These are phyloP conservation scores for Neopestalotiopsis rosae DNA, from an alignment of 2,329 filamentous ascomycete genomes.

Conservation along the genomic window DNA sequence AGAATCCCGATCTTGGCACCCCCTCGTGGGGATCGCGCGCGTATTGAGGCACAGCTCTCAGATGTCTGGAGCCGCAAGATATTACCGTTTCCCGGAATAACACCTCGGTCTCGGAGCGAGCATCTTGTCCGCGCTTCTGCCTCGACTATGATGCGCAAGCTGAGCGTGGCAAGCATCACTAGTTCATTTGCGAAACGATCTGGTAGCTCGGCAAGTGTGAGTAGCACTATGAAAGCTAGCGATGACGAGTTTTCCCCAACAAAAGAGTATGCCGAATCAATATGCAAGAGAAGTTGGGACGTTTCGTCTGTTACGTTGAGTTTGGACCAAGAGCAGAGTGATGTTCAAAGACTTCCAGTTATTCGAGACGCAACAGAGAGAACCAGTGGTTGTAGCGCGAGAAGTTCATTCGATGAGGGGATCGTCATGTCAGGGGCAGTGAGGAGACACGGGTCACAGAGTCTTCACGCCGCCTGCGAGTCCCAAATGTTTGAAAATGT, in stretches of 20 bases:
- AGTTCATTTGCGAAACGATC: slow-evolving; percentile 78
- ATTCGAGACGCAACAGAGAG: slow-evolving; percentile 37
- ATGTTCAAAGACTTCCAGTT: slow-evolving; percentile 32
- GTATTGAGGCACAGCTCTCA: slow-evolving; percentile 74
- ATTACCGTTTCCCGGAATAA: slow-evolving; percentile 85
- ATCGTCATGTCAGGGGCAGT: slow-evolving; percentile 28
- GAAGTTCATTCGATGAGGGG: slow-evolving; percentile 20
- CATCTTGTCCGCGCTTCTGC: slow-evolving; percentile 79
- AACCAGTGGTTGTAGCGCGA: slow-evolving; percentile 27
- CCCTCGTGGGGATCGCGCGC: slow-evolving; percentile 74
- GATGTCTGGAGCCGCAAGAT: slow-evolving; percentile 86
- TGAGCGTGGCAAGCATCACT: slow-evolving; percentile 82
- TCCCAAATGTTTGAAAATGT: slow-evolving; percentile 20
- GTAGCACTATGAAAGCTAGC: slow-evolving; percentile 34
- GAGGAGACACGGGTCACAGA: slow-evolving; percentile 29
- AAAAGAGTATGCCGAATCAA: slow-evolving; percentile 29
- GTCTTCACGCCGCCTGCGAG: slow-evolving; percentile 23
- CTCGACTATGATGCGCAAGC: slow-evolving; percentile 84
- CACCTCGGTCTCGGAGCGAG: slow-evolving; percentile 66
- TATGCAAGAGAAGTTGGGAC: slow-evolving; percentile 29
- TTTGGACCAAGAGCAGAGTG: slow-evolving; percentile 24
- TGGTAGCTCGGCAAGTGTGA: slow-evolving; percentile 54
- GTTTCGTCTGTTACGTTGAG: slow-evolving; percentile 20
- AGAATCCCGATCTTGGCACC: slow-evolving; percentile 75
- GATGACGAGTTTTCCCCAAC: slow-evolving; percentile 33